Evolutionary conservation across 177 flowering plant genomes (phyloP).

Genomic region (Tripterygium wilfordii): DNA sequence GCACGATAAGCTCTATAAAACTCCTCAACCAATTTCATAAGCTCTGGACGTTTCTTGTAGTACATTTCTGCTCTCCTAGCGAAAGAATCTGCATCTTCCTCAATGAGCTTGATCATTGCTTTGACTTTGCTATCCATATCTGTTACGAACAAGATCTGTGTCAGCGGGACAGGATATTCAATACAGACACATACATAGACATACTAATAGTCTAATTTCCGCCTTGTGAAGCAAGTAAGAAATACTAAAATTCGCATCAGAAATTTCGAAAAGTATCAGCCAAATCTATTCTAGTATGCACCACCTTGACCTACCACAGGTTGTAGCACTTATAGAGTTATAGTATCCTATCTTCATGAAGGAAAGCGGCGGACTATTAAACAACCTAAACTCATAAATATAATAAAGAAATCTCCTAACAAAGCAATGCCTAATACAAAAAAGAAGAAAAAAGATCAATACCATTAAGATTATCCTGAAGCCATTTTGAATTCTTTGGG

Average conservation of each 20-base stretch:
- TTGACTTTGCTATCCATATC: slow-evolving; percentile 90
- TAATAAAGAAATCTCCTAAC: not conserved
- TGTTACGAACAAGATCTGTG: slow-evolving; percentile 16
- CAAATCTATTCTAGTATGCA: no score
- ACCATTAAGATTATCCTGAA: slow-evolving; percentile 94
- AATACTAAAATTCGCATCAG: no score
- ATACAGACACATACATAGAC: no score
- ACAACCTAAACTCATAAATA: not conserved
- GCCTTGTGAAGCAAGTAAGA: no score
- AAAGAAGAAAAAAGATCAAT: not conserved
- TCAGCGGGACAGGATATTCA: not conserved
- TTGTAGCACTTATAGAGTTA: not conserved
- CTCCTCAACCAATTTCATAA: slow-evolving; percentile 92
- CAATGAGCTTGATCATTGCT: slow-evolving; percentile 91
- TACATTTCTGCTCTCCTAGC: slow-evolving; percentile 98
- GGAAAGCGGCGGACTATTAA: not conserved
- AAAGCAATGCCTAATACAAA: not conserved
- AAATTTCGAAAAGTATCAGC: no score
- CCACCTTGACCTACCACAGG: not conserved
- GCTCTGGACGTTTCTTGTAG: slow-evolving; percentile 94
- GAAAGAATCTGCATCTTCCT: slow-evolving; percentile 96
- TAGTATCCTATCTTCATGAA: not conserved
- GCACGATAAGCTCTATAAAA: slow-evolving; percentile 95
- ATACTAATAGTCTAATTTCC: no score
- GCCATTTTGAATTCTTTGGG: slow-evolving; percentile 98